phyloP scores from a whole-genome alignment of 2,329 filamentous ascomycete genomes.

The Colletotrichum shisoi region DNA sequence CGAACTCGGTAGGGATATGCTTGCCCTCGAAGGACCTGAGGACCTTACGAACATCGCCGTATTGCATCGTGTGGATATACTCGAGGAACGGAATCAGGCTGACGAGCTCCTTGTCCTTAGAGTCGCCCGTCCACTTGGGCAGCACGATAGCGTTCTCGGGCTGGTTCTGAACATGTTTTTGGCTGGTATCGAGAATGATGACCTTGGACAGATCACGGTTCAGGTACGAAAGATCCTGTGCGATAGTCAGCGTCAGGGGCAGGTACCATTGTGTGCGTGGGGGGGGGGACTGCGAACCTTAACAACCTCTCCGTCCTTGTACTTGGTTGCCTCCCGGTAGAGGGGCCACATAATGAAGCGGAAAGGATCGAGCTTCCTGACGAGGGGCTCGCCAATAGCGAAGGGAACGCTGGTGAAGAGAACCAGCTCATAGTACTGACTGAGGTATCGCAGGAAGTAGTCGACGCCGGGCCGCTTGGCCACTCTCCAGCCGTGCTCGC shows the following conservation, averaged over 20 bases:
- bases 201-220: constrained; percentile 96
- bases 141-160: constrained; percentile 97
- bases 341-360: constrained; percentile 94
- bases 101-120: constrained; percentile 85
- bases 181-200: constrained; percentile 89
- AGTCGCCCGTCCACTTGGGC: constrained; percentile 86
- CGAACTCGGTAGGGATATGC: constrained; percentile 89
- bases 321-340: constrained; percentile 95
- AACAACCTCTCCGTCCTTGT: constrained; percentile 93
- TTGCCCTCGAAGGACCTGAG: constrained; percentile 89
- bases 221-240: constrained; percentile 91
- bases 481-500: constrained; percentile 92
- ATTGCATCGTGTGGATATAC: constrained; percentile 94
- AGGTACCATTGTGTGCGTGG: background rate
- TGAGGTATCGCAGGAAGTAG: constrained; percentile 96
- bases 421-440: constrained; percentile 97
- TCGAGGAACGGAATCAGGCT: constrained; percentile 94
- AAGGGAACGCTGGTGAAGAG: constrained; percentile 91
- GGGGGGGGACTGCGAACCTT: constrained; percentile 68
- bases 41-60: constrained; percentile 83
- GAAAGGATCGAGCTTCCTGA: constrained; percentile 94
- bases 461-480: constrained; percentile 95
- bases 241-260: constrained; percentile 36
- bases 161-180: constrained; percentile 82
- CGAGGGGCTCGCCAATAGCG: constrained; percentile 82